phyloP scores from a whole-genome alignment of 163 green algal genomes.

The Coccomyxa subellipsoidea region DNA sequence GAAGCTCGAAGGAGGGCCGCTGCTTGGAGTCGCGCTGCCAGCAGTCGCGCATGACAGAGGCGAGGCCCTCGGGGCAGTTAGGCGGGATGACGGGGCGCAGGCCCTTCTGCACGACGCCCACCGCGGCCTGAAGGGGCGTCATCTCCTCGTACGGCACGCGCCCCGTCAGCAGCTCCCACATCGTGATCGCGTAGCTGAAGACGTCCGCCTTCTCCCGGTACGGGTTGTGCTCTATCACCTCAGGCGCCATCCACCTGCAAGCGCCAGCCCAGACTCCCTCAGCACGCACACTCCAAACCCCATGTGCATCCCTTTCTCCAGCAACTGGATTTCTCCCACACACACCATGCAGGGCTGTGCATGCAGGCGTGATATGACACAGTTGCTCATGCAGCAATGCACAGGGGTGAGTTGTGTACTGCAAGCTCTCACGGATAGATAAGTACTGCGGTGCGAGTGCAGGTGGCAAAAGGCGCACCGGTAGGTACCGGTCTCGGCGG shows the following conservation, averaged over 20 bases:
- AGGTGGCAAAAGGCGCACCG: conserved; percentile 36
- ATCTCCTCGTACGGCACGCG: conserved; percentile 77
- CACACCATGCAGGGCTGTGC: too few species aligned
- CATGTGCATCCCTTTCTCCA: too few species aligned
- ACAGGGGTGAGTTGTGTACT: too few species aligned
- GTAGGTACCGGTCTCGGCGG: conserved; percentile 98
- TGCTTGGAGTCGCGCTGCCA: conserved; percentile 67
- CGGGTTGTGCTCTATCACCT: conserved; percentile 98
- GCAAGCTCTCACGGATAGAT: too few species aligned
- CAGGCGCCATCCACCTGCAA: conserved; percentile 94
- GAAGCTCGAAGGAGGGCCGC: conserved; percentile 64
- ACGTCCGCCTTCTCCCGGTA: conserved; percentile 94
- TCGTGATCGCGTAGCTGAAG: conserved; percentile 91
- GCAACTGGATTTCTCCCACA: too few species aligned
- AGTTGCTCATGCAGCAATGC: too few species aligned
- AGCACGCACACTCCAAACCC: too few species aligned
- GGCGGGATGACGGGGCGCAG: conserved; percentile 79
- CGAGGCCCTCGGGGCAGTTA: conserved; percentile 65
- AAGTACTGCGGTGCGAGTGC: too few species aligned
- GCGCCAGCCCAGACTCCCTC: background rate
- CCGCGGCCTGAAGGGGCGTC: conserved; percentile 82
- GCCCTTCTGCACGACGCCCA: conserved; percentile 96
- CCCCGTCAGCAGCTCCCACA: conserved; percentile 97
- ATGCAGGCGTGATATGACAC: too few species aligned
- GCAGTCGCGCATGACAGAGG: conserved; percentile 76